phyloP scores from a whole-genome alignment of 2,329 filamentous ascomycete genomes.

The Hyphodiscus sp. region DNA sequence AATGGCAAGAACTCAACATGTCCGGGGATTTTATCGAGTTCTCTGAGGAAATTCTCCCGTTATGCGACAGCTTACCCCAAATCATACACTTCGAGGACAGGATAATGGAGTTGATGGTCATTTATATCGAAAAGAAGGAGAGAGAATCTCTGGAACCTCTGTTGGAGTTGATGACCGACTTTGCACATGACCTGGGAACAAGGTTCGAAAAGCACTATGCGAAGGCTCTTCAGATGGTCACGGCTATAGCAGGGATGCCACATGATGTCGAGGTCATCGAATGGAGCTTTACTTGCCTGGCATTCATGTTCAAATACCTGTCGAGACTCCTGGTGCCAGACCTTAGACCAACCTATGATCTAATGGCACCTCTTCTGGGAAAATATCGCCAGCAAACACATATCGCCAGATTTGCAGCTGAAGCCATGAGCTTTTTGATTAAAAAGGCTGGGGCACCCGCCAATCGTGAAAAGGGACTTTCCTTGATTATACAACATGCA shows the following conservation, averaged over 20 bases:
- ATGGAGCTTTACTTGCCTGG: constrained; percentile 91
- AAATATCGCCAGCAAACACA: constrained; percentile 76
- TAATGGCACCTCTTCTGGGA: constrained; percentile 79
- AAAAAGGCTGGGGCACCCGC: constrained; percentile 79
- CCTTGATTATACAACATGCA: constrained; percentile 64
- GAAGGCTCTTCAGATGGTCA: constrained; percentile 66
- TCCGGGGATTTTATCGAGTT: constrained; percentile 76
- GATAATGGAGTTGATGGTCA: constrained; percentile 71
- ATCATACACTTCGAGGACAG: constrained; percentile 84
- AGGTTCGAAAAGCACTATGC: constrained; percentile 87
- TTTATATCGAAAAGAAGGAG: constrained; percentile 72
- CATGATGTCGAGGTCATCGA: constrained; percentile 86
- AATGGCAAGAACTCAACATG: constrained; percentile 89
- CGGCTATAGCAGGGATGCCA: constrained; percentile 69
- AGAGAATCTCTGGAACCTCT: constrained; percentile 78
- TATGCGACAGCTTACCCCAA: constrained; percentile 86
- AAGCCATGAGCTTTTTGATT: constrained; percentile 89
- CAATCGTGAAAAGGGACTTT: constrained; percentile 66
- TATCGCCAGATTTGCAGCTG: constrained; percentile 86
- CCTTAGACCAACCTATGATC: constrained; percentile 73
- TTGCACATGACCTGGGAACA: constrained; percentile 86
- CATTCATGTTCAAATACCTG: constrained; percentile 96
- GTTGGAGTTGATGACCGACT: constrained; percentile 80
- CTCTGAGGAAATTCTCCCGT: constrained; percentile 63
- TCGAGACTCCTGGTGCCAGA: constrained; percentile 82